phyloP scores from a whole-genome alignment of 495 filamentous ascomycete species.

The Aspergillus saccharolyticus region DNA sequence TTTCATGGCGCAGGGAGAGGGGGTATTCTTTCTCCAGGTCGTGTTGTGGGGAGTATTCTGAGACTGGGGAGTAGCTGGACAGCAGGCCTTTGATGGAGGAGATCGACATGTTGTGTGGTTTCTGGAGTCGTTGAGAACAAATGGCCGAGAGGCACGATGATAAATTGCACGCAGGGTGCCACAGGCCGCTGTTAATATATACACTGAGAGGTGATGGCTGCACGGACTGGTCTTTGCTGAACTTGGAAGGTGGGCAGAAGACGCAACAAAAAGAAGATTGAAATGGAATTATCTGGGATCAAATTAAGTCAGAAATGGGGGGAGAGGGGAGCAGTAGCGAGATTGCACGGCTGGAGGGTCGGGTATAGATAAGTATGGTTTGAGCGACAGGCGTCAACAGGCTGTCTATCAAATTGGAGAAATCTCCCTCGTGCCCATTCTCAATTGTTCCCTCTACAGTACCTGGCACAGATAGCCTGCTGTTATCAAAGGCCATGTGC shows the following conservation, averaged over 20 bases:
- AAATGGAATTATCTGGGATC: background rate
- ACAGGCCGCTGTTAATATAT: background rate
- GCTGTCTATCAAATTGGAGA: background rate
- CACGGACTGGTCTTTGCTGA: background rate
- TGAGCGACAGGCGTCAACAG: background rate
- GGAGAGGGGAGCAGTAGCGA: background rate
- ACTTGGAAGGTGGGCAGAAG: background rate
- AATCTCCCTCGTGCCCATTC: background rate
- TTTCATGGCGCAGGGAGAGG: slow-evolving; percentile 17
- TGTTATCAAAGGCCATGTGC: slow-evolving; percentile 14
- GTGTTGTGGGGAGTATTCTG: slow-evolving; percentile 25
- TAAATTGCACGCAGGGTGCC: background rate
- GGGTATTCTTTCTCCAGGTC: slow-evolving; percentile 35
- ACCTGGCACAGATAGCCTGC: too few species aligned
- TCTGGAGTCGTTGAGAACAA: too few species aligned
- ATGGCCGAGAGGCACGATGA: background rate
- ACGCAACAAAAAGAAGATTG: background rate
- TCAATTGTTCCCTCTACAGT: background rate
- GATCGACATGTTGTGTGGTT: slow-evolving; percentile 29
- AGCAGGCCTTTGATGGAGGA: slow-evolving; percentile 34
- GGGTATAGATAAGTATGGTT: background rate
- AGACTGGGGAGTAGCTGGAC: slow-evolving; percentile 34
- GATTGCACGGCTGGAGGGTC: background rate
- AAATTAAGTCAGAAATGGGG: background rate
- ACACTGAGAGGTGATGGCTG: background rate